Evolutionary conservation across 306 rosid genomes (phyloP).

Genomic region (Arachis stenosperma): DNA sequence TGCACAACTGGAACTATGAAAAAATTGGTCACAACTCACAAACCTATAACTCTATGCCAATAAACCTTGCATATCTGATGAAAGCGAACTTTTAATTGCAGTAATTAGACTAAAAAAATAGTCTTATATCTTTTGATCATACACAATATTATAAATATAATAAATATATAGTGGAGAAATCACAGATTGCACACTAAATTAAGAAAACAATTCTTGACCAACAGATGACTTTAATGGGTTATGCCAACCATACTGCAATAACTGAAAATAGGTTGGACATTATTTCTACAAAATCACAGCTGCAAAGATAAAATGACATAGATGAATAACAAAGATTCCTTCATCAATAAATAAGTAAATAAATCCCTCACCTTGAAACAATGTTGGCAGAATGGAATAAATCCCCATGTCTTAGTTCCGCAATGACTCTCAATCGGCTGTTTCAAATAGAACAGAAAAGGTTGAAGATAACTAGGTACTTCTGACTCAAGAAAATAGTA

Average conservation of each 20-base stretch:
- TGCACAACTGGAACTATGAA: background rate
- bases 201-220: constrained; percentile 27
- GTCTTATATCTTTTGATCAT: background rate
- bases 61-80: constrained; percentile 23
- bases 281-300: constrained; percentile 4
- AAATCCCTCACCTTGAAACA: constrained; percentile 79
- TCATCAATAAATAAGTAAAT: background rate
- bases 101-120: constrained; percentile 27
- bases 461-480: constrained; percentile 2
- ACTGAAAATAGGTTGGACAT: constrained; percentile 3
- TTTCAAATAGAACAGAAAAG: constrained; percentile 42
- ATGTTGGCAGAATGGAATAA: constrained; percentile 94
- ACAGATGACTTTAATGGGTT: constrained; percentile 8
- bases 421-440: constrained; percentile 95
- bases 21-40: background rate
- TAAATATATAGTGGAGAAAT: constrained; percentile 5
- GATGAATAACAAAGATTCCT: constrained; percentile 25
- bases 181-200: constrained; percentile 10
- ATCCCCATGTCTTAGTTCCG: constrained; percentile 89
- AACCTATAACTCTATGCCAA: constrained; percentile 1
- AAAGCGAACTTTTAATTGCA: background rate
- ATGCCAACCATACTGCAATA: constrained; percentile 23
- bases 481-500: constrained; percentile 24
- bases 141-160: constrained; percentile 1
- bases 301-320: background rate